phyloP scores from a whole-genome alignment of 148 eudicot genomes.

The Camellia japonica region DNA sequence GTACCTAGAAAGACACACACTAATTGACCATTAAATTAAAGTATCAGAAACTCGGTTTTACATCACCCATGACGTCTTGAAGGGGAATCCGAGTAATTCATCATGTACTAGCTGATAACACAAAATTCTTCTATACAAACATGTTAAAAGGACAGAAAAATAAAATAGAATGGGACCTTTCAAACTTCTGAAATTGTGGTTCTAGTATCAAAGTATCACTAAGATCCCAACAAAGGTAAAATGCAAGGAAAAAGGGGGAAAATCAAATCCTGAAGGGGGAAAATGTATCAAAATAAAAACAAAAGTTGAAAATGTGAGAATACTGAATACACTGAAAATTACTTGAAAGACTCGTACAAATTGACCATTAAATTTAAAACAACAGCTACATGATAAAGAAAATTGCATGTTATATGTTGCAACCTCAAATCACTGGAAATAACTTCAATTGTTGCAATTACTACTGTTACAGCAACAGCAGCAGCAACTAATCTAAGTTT shows the following conservation, averaged over 20 bases:
- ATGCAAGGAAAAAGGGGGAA: no score
- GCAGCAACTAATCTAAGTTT: no score
- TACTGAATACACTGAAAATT: background rate
- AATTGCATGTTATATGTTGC: background rate
- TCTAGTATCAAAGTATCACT: background rate
- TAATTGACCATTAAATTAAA: background rate
- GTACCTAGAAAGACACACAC: background rate
- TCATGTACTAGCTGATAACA: constrained; percentile 47
- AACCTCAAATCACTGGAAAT: no score
- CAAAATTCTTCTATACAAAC: background rate
- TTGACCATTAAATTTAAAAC: background rate
- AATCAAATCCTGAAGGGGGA: background rate
- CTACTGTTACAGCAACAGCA: no score
- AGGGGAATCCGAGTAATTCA: constrained; percentile 96
- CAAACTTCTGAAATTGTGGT: background rate
- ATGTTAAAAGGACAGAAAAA: background rate
- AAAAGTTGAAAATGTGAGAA: background rate
- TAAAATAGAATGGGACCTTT: background rate
- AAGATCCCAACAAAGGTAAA: background rate
- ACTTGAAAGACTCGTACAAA: background rate
- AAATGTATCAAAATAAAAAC: background rate
- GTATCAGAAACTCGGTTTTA: constrained; percentile 51
- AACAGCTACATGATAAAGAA: background rate
- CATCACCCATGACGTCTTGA: constrained; percentile 85
- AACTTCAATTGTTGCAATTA: no score